Base-by-base conservation (phyloP, 495 filamentous ascomycete species). In the Aspergillus carlsbadensis region DNA sequence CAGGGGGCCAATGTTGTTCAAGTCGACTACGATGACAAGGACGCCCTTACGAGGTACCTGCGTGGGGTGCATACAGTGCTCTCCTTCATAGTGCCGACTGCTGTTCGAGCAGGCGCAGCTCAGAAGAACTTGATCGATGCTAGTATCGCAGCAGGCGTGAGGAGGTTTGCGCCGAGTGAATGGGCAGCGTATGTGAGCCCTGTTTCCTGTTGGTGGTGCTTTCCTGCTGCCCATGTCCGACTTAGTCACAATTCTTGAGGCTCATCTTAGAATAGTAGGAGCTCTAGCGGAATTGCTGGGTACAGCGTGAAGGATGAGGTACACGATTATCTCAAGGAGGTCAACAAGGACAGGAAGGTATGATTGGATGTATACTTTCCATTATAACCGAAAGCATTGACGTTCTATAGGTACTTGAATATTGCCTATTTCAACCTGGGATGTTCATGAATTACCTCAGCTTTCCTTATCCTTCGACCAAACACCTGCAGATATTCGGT, bases 61-160 rank as follows among this genome's bases (percentile, higher is more conserved):
- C 59, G 65, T 4, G 83, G 80, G 20, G 71, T 75, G 1, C 75
- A 84, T 54, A 84, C 81, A 0, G 58, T 87, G 5, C 63, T 87
- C 10, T 85, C 77, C 20, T 85, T 87, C 59, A 59, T 83, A 26
- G 21, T 29, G 1, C 52, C 62, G 5, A 64, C 70, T n/a, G 49
- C 63, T 1, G 80, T 76, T 54, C 66, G 59, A 3, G 58, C 61
- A 0, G 66, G 72, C 40, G 69, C 46, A 15, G 31, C 64, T 0
- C 79, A 81, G 62, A 78, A 68, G 56, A 71, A 54, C n/a, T 74
- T 86, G 36, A 79, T 88, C 22, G 81, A 88, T 56, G 86, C 85
- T 0, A 78, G 82, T 0, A 59, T 85, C 31, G 71, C 74, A 1
- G 86, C 81, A 3, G 82, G 83, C 18, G 84, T 89, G 10, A 80